Evolutionary conservation across 768 basidiomycete genomes (phyloP).

Genomic region (Cystobasidium onofrii): DNA sequence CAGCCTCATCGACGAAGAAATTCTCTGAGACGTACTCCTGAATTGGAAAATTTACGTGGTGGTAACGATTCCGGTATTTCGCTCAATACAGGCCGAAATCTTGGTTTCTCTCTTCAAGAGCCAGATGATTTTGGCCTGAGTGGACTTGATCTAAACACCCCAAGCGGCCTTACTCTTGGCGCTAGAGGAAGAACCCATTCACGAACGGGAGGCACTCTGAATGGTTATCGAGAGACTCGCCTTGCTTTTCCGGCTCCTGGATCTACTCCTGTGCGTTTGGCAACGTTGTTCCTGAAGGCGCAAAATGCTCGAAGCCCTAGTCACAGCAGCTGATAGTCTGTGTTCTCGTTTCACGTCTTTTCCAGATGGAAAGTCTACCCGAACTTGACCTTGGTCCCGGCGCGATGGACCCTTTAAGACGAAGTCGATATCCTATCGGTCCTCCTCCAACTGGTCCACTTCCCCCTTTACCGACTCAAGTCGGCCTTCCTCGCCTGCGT

Average conservation of each 20-base stretch:
- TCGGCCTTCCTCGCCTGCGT: not conserved
- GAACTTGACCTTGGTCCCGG: not conserved
- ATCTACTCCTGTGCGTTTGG: not conserved
- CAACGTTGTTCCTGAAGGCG: no score
- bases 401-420: not conserved
- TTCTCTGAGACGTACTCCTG: not conserved
- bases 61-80: not conserved
- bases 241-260: not conserved
- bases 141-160: not conserved
- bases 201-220: not conserved
- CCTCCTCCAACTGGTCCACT: not conserved
- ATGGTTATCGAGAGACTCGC: not conserved
- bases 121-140: not conserved
- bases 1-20: not conserved
- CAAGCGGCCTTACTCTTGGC: not conserved
- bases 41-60: not conserved
- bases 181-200: not conserved
- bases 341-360: no score
- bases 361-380: not conserved
- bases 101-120: no score
- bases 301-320: no score
- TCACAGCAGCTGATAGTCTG: no score
- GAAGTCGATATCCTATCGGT: not conserved
- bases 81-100: not conserved
- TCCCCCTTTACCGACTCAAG: not conserved